These are phyloP conservation scores for Quercus dentata DNA, from an alignment of 306 rosid species.

Conservation along the genomic window DNA sequence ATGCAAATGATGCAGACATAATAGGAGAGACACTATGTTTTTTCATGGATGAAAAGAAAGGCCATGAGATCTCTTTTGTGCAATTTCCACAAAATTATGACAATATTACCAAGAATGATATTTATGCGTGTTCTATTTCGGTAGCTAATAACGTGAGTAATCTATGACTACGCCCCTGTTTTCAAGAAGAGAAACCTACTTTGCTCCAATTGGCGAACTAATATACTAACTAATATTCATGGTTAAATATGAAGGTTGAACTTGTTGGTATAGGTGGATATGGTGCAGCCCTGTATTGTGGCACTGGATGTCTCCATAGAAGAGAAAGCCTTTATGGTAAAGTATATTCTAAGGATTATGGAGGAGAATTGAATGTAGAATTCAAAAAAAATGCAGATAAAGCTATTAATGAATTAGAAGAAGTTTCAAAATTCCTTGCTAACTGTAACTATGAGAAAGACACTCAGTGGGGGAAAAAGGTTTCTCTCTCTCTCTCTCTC, in stretches of 20 bases:
- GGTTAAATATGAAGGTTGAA: conserved; percentile 39
- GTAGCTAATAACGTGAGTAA: conserved; percentile 23
- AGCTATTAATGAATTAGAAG: conserved; percentile 40
- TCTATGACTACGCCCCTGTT: background rate
- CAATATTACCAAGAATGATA: conserved; percentile 48
- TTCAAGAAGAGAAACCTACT: background rate
- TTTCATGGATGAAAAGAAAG: conserved; percentile 56
- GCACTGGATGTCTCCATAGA: conserved; percentile 73
- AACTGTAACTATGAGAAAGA: conserved; percentile 49
- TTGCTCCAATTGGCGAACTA: background rate
- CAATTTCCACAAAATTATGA: conserved; percentile 50
- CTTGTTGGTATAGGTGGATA: conserved; percentile 39
- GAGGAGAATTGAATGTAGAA: conserved; percentile 1
- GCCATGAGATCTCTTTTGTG: conserved; percentile 51
- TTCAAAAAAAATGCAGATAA: conserved; percentile 21
- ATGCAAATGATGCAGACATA: conserved; percentile 43
- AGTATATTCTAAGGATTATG: conserved; percentile 27
- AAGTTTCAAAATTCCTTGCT: conserved; percentile 46
- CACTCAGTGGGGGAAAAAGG: conserved; percentile 75
- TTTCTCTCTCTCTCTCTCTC: conserved; percentile 6
- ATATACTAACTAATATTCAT: background rate
- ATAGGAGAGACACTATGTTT: conserved; percentile 50
- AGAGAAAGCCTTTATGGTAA: conserved; percentile 53
- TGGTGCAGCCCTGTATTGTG: conserved; percentile 56
- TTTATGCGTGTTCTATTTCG: conserved; percentile 22